Base-by-base conservation (phyloP, 2,329 filamentous ascomycete genomes). In the Nannizziopsis barbatae region DNA sequence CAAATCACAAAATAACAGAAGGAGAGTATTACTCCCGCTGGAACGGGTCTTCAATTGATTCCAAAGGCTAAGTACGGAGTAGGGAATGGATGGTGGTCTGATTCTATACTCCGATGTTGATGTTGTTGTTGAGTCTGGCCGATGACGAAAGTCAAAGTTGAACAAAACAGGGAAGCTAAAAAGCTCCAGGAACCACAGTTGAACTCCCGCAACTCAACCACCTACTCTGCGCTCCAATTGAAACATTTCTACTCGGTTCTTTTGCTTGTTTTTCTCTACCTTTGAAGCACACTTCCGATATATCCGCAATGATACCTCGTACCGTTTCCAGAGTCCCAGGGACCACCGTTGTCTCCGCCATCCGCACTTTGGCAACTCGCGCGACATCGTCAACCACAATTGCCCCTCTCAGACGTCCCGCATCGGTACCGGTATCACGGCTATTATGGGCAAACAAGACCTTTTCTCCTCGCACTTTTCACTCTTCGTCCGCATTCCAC, bases 301-400 rank as follows among this genome's bases (percentile, higher is more conserved):
- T 39, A 12, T 12, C 70, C 72, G 50, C 55, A 64, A 65, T 69
- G 63, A 53, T 67, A 22, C 61, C 61, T 40, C 62, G 64, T 53
- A 71, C 70, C 37, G 42, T 27, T 12, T 70, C 74, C 22, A 58
- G 63, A 8, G 70, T 75, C 46, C 47, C 54, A 33, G 60, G 40
- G 74, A 50, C 52, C 20, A 39, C 62, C 43, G 55, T 60, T 51
- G 58, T 45, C 47, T 50, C 57, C 36, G 15, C 43, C 18, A 12
- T 56, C 49, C 40, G 44, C 53, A 37, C 45, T 54, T 17, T 49
- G 50, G 43, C 53, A 45, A 47, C 52, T 47, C 47, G 52, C 43
- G 36, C 45, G 46, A 30, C 47, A 41, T 27, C 22, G 22, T 14
- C 55, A 45, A 30, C 41, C 46, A 32, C 46, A 35, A 32, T 44